Evolutionary conservation across 1,284 basidiomycete genomes (phyloP).

Genomic region (Psilocybe mexicana): DNA sequence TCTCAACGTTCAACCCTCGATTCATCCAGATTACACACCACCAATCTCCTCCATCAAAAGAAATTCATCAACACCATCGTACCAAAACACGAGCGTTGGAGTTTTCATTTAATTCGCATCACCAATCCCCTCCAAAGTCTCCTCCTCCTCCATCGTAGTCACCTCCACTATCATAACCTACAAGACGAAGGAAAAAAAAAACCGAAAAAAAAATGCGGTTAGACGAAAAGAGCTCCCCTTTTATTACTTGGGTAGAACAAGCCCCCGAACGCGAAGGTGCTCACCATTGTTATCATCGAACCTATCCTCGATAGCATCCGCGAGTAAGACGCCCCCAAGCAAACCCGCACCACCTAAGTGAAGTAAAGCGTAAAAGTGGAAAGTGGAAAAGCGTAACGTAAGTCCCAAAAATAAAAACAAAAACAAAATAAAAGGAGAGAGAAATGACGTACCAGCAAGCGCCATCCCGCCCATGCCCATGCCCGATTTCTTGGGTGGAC

Average conservation of each 20-base stretch:
- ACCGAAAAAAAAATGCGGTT: not conserved
- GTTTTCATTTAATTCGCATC: too few species aligned
- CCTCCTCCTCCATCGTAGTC: not conserved
- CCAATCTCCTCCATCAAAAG: not conserved
- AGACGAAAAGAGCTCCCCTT: not conserved
- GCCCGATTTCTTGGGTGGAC: conserved; percentile 38
- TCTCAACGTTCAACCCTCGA: too few species aligned
- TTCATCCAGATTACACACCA: not conserved
- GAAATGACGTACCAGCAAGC: conserved; percentile 36
- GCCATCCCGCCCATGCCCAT: conserved; percentile 45
- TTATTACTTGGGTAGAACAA: too few species aligned
- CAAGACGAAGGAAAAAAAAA: not conserved
- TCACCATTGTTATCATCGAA: conserved; percentile 10
- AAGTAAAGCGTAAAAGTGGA: conserved; percentile 1
- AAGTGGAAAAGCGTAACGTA: too few species aligned
- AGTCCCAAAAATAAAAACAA: not conserved
- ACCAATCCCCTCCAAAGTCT: too few species aligned
- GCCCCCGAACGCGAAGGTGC: too few species aligned
- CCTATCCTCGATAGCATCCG: conserved; percentile 48
- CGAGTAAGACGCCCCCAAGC: conserved; percentile 56
- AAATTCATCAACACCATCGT: too few species aligned
- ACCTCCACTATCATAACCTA: conserved; percentile 5
- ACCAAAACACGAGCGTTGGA: too few species aligned
- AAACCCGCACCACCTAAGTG: conserved; percentile 55
- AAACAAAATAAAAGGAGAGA: not conserved